Evolutionary conservation across 352 stramenopile species (phyloP).

Genomic region (Albugo candida): DNA sequence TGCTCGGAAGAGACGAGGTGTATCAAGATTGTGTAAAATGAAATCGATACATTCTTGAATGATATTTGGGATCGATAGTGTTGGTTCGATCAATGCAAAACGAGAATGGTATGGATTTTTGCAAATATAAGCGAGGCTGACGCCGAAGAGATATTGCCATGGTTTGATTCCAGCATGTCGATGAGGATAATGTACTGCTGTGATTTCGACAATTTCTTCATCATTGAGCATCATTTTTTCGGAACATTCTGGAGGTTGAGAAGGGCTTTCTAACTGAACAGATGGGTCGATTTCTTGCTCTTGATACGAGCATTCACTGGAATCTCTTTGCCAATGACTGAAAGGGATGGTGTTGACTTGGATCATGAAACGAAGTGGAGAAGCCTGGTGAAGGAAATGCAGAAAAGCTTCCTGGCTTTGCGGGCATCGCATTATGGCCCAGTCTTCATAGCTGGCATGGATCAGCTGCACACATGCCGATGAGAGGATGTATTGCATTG

Average conservation of each 20-base stretch:
- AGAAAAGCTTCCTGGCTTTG: conserved; percentile 19
- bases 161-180: conserved; percentile 58
- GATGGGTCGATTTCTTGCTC: too few species aligned
- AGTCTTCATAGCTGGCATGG: conserved; percentile 59
- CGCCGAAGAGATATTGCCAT: conserved; percentile 68
- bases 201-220: conserved; percentile 21
- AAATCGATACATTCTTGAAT: conserved; percentile 59
- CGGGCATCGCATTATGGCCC: conserved; percentile 48
- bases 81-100: conserved; percentile 55
- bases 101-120: conserved; percentile 66
- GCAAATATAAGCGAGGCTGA: conserved; percentile 46
- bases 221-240: conserved; percentile 1
- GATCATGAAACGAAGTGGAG: conserved; percentile 50
- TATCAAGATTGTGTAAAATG: conserved; percentile 31
- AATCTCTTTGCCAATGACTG: too few species aligned
- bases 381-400: conserved; percentile 51
- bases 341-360: conserved; percentile 29
- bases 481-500: conserved; percentile 50
- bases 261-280: too few species aligned
- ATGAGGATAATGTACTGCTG: conserved; percentile 37
- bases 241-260: too few species aligned
- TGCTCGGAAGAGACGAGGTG: conserved; percentile 53
- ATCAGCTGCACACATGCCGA: conserved; percentile 54
- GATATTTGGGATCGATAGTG: conserved; percentile 54
- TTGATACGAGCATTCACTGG: too few species aligned